Evolutionary conservation across 108 stramenopile species (phyloP), one percentile per base, ranked within the genome.

Genomic region (Stephanodiscus triporus): DNA sequence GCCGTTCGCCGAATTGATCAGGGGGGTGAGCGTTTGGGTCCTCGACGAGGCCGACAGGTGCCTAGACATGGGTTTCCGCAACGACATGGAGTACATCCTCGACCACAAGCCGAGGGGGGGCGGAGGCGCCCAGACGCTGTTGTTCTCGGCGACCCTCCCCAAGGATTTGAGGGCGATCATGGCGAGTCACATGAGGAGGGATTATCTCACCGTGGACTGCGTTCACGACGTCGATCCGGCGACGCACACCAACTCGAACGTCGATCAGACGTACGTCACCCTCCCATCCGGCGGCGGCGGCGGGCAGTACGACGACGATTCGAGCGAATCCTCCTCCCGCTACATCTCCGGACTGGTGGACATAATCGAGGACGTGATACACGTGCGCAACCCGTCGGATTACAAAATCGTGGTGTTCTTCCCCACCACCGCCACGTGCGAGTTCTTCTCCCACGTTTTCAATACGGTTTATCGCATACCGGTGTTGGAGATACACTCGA

Each of bases 11-110:
- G 70, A 81, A 19, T 60, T 81, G 42, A 48, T 84, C 19, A 43
- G 81, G 30, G 53, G 69, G 26, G 68, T 78, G 1, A 36, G 45
- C 24, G 65, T 73, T 58, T 84, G 93, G 51, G 84, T 97, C 17
- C 56, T 95, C 38, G 96, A 97, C 82, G 96, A 97, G 81, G 90
- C 92, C 10, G 96, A 97, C 79, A 84, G 85, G 63, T 88, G 95
- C 34, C 79, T 96, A 8, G 95, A 96, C 53, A 94, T 95, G 94
- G 95, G 95, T 19, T 96, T 96, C 83, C 76, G 77, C 27, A 77
- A 64, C 14, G 91, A 89, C 47, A 94, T 96, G 86, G 80, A 89
- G 62, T 55, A 82, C 47, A 94, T 96, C 45, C 54, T 94, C 6
- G 29, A 50, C 37, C 63, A 48, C 62, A 43, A 36, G 59, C 70